Percentiles rank a stretch among this genome's conserved stretches.
Conservation (phyloP, 495 filamentous ascomycete genomes). For the Pyrenula massariospora region DNA sequence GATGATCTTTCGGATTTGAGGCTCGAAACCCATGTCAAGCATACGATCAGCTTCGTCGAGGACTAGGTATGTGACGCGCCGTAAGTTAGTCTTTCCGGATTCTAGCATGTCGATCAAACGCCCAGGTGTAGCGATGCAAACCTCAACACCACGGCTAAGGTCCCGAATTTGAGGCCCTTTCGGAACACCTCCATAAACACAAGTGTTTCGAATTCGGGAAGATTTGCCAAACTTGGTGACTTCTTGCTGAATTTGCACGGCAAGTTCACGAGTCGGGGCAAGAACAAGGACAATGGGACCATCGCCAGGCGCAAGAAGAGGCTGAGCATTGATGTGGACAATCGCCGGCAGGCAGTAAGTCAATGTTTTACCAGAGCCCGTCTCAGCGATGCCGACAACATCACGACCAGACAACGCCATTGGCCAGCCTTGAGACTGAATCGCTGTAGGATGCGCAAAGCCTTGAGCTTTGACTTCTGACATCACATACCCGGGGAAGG, state of each 20-base stretch:
- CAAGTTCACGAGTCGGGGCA: slow-evolving; percentile 90
- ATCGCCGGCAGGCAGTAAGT: slow-evolving; percentile 95
- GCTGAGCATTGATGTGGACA: slow-evolving; percentile 91
- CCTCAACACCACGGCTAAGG: slow-evolving; percentile 87
- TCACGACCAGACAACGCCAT: slow-evolving; percentile 96
- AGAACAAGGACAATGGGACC: slow-evolving; percentile 83
- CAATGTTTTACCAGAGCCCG: slow-evolving; percentile 94
- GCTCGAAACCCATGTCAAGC: slow-evolving; percentile 99
- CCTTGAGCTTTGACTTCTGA: slow-evolving; percentile 92
- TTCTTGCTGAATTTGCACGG: slow-evolving; percentile 87
- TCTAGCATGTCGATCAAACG: slow-evolving; percentile 92
- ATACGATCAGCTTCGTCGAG: slow-evolving; percentile 97
- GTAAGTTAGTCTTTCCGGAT: slow-evolving; percentile 82
- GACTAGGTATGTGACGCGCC: slow-evolving; percentile 81
- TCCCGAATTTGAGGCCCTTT: slow-evolving; percentile 98
- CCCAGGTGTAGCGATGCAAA: slow-evolving; percentile 89
- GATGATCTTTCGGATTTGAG: slow-evolving; percentile 94
- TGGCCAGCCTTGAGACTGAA: slow-evolving; percentile 91
- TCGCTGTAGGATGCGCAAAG: slow-evolving; percentile 83
- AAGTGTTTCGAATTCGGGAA: slow-evolving; percentile 76
- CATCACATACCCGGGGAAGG: slow-evolving; percentile 93
- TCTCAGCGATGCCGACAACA: slow-evolving; percentile 94
- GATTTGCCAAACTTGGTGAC: slow-evolving; percentile 88
- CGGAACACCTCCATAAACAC: slow-evolving; percentile 90
- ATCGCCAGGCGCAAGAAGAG: slow-evolving; percentile 68